Base-by-base conservation (phyloP, 441 rosid genomes). In the Erodium texanum region DNA sequence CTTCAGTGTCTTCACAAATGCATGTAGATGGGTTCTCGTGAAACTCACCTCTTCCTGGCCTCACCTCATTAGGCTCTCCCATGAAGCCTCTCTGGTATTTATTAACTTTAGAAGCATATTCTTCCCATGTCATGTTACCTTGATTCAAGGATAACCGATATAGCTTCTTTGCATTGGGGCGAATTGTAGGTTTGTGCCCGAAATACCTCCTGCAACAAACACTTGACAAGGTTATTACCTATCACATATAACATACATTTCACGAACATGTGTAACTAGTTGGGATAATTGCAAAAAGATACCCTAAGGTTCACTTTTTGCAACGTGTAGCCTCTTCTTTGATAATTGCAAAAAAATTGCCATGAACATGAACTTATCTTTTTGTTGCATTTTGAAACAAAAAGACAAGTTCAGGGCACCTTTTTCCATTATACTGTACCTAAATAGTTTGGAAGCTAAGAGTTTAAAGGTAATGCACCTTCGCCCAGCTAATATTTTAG, bases 51-150 rank as follows among this genome's bases (percentile, higher is more conserved):
- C 98, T 86, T 67, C 99, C 98, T 0, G 96, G 88, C 81, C 89
- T 85, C 11, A 86, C 90, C 75, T 94, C 98, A 29, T 87, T 94
- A n/a, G 99, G 98, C 71, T 82, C 92, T 67, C 99, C 98, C 96
- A 94, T 89, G 82, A 88, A 91, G 67, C 97, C 98, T 82, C 80
- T 83, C 78, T 94, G 99, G 61, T 78, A 82, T 24, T 82, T 81
- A 41, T 87, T 84, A 58, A 90, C 92, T 74, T 74, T 85, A 15
- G 96, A 88, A 58, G 93, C 79, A 78, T 92, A 92, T 75, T 78
- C 88, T 69, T 90, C 98, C 99, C 99, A 95, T 0, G 97, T 79
- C 79, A 78, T 76, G 82, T 81, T 92, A 65, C 71, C 79, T 75
- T 83, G 84, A 73, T 81, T 83, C 75, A 81, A 72, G 82, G 87